A percentile compares a stretch with the other conserved stretches of the same genome.
Evolutionary conservation across 2,329 filamentous ascomycete genomes (phyloP).

Genomic region (Pseudocercospora eumusae): DNA sequence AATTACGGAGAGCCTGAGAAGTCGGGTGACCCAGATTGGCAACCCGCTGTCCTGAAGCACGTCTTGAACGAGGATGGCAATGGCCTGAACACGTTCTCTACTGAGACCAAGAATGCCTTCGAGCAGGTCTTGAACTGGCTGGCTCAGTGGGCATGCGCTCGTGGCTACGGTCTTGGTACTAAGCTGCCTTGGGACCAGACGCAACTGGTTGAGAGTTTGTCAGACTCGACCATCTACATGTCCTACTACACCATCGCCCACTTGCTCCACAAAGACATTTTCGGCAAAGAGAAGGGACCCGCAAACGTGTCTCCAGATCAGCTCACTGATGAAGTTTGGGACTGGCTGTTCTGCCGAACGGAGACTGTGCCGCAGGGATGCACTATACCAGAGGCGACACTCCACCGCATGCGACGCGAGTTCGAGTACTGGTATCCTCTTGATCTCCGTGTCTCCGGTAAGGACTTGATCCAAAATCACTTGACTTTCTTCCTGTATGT

Average conservation of each 20-base stretch:
- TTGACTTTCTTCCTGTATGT: conserved; percentile 95
- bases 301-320: conserved; percentile 75
- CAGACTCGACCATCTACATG: conserved; percentile 92
- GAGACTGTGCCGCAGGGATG: conserved; percentile 63
- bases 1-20: conserved; percentile 72
- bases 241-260: conserved; percentile 64
- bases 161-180: conserved; percentile 88
- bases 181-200: conserved; percentile 91
- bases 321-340: conserved; percentile 94
- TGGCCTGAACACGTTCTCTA: conserved; percentile 76
- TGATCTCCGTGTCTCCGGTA: conserved; percentile 83
- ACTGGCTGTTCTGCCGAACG: conserved; percentile 84
- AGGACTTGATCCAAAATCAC: conserved; percentile 93
- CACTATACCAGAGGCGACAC: conserved; percentile 70
- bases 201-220: conserved; percentile 89
- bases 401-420: conserved; percentile 81
- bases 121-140: conserved; percentile 88
- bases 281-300: conserved; percentile 70
- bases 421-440: conserved; percentile 98
- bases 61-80: conserved; percentile 67
- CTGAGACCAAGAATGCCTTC: conserved; percentile 61
- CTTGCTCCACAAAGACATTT: conserved; percentile 75
- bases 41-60: conserved; percentile 69
- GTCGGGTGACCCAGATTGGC: conserved; percentile 77
- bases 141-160: conserved; percentile 90